These are phyloP conservation scores for Yarrowia porcina DNA, from an alignment of 805 yeast species.

Conservation along the genomic window DNA sequence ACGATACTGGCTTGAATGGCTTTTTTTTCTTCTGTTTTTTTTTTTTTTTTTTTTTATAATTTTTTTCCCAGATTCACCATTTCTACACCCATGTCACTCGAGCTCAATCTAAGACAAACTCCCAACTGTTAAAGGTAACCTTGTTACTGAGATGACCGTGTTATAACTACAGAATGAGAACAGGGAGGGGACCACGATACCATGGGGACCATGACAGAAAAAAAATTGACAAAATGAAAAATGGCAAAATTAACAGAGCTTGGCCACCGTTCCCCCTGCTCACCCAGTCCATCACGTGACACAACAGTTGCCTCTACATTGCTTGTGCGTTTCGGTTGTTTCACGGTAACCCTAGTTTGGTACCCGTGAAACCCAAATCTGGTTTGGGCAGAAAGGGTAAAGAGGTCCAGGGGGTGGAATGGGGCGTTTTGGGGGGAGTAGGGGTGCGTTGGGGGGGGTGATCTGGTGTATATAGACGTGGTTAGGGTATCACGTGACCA, in stretches of 20 bases:
- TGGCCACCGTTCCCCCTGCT: too few relatives aligned
- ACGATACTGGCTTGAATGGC: too few relatives aligned
- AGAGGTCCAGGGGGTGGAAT: background rate
- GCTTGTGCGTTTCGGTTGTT: constrained; percentile 22
- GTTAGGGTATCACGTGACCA: too few relatives aligned
- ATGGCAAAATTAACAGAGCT: too few relatives aligned
- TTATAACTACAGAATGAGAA: too few relatives aligned
- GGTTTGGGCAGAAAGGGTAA: background rate
- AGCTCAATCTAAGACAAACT: constrained; percentile 17
- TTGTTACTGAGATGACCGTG: too few relatives aligned
- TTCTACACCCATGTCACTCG: constrained; percentile 7
- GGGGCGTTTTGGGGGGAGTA: background rate
- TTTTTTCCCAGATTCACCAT: too few relatives aligned
- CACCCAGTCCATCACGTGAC: too few relatives aligned
- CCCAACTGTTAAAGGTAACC: constrained; percentile 17
- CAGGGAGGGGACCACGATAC: background rate
- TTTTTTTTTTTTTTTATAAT: too few relatives aligned
- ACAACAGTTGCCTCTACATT: background rate
- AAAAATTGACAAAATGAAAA: too few relatives aligned
- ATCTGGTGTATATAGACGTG: too few relatives aligned
- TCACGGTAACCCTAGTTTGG: constrained; percentile 23
- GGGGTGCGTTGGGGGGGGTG: background rate
- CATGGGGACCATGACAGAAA: background rate
- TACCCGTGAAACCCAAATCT: background rate
- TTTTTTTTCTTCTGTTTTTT: too few relatives aligned